Evolutionary conservation across 1,284 basidiomycete genomes (phyloP), one percentile per base, ranked within the genome.

Genomic region (Phenoliferia sp.): DNA sequence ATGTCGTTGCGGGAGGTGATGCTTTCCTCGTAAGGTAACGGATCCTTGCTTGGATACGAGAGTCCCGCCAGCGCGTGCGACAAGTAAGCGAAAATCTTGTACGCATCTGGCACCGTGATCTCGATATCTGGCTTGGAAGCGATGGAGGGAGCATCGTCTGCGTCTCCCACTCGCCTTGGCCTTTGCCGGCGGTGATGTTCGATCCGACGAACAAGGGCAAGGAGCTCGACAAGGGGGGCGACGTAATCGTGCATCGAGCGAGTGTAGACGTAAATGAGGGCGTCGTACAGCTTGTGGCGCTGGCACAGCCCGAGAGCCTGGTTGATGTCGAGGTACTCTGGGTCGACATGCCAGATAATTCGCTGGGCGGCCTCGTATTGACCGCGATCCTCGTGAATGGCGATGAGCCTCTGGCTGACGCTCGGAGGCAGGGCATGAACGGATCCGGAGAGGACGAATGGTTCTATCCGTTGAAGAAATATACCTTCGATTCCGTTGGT

Each of bases 301-400:
- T 92, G 87, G 76, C 96, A 99, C 4, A 99, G 82, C 22, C 81
- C 84, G 69, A 98, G 88, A 0, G 90, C 89, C 79, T 98, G 96
- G 77, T 99, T 90, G 78, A 98, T 88, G 77, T 99, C 96, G 66
- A 99, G 82, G 74, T 88, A 91, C 19, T 85, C 82, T 0, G 95
- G 93, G 73, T 97, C 90, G 67, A 98, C 92, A 77, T 96, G 92
- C 91, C 94, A 97, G 64, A 99, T 95, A 67, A 99, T 83, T 50
- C 86, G 84, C 78, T 99, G 94, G 1, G 91, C 90, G 3, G 87
- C 82, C 61, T 90, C 89, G 28, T 88, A 88, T 64, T 88, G 86
- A 6, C 83, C 82, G 50, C 86, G 84, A 44, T 88, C 85, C 61
- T 89, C 88, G 73, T 96, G 90, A 67, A 91, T 82, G 1, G 85